Percentiles rank a stretch among this genome's conserved stretches.
Conservation (phyloP, 2,329 filamentous ascomycete species). For the Pezicula radicicola region DNA sequence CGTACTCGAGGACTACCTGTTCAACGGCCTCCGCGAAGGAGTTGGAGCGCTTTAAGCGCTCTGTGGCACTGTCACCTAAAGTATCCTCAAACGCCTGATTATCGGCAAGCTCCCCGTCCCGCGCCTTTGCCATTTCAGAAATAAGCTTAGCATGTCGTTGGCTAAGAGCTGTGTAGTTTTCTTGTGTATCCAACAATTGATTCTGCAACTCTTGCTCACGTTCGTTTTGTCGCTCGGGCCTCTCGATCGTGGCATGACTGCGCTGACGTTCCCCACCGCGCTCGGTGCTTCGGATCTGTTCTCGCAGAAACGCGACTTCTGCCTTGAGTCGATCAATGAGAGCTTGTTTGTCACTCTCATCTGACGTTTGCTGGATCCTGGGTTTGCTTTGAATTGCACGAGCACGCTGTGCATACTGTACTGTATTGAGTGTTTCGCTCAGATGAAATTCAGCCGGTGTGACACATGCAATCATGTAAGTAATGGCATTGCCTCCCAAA, state of each 20-base stretch:
- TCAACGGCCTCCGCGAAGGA: slow-evolving; percentile 96
- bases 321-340: slow-evolving; percentile 91
- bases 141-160: slow-evolving; percentile 95
- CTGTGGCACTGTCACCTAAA: slow-evolving; percentile 74
- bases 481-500: slow-evolving; percentile 93
- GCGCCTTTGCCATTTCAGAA: slow-evolving; percentile 84
- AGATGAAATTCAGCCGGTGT: slow-evolving; percentile 96
- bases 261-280: slow-evolving; percentile 55
- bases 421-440: slow-evolving; percentile 95
- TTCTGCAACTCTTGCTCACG: slow-evolving; percentile 90
- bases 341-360: slow-evolving; percentile 91
- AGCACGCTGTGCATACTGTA: slow-evolving; percentile 94
- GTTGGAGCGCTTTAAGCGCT: slow-evolving; percentile 89
- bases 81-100: slow-evolving; percentile 57
- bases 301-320: slow-evolving; percentile 88
- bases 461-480: slow-evolving; percentile 99
- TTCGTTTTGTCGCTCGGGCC: slow-evolving; percentile 75
- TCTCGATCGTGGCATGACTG: slow-evolving; percentile 58
- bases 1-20: slow-evolving; percentile 93
- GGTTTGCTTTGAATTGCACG: slow-evolving; percentile 97
- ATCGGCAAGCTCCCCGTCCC: slow-evolving; percentile 63
- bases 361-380: slow-evolving; percentile 83
- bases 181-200: slow-evolving; percentile 86
- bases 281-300: slow-evolving; percentile 87
- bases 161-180: slow-evolving; percentile 90